Percentiles rank a stretch among this genome's conserved stretches.
Evolutionary conservation across 148 eudicot genomes (phyloP).

Genomic region (Vaccinium vitisidaea): DNA sequence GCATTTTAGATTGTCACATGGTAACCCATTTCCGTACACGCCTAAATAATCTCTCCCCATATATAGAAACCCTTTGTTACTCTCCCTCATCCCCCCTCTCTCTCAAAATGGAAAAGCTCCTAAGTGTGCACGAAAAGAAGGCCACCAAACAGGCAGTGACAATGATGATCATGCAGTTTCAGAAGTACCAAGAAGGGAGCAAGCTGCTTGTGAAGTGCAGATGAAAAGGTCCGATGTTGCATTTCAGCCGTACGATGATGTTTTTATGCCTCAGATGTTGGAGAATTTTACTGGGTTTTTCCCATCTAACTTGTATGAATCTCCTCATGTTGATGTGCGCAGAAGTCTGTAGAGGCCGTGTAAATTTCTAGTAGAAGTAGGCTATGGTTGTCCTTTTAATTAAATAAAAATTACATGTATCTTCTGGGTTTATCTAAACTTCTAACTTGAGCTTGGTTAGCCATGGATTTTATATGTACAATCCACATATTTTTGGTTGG

Average conservation of each 20-base stretch:
- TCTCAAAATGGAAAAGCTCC: constrained; percentile 14
- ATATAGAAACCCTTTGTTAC: background rate
- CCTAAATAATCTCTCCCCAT: background rate
- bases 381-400: background rate
- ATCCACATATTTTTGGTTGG: no score
- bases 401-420: background rate
- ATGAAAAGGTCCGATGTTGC: no score
- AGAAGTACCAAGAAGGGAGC: no score
- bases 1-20: no score
- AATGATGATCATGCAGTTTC: no score
- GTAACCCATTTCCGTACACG: background rate
- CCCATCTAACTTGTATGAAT: constrained; percentile 11
- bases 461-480: no score
- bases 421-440: background rate
- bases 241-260: constrained; percentile 16
- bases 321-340: background rate
- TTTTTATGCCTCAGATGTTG: constrained; percentile 15
- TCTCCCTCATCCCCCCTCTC: background rate
- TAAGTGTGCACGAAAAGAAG: no score
- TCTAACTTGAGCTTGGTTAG: no score
- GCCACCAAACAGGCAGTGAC: no score
- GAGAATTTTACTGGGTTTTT: constrained; percentile 17
- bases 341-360: constrained; percentile 7
- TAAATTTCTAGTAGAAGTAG: background rate
- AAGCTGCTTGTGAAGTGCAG: no score